Evolutionary conservation across 352 stramenopile species (phyloP).

Genomic region (Globisporangium echinulatum): DNA sequence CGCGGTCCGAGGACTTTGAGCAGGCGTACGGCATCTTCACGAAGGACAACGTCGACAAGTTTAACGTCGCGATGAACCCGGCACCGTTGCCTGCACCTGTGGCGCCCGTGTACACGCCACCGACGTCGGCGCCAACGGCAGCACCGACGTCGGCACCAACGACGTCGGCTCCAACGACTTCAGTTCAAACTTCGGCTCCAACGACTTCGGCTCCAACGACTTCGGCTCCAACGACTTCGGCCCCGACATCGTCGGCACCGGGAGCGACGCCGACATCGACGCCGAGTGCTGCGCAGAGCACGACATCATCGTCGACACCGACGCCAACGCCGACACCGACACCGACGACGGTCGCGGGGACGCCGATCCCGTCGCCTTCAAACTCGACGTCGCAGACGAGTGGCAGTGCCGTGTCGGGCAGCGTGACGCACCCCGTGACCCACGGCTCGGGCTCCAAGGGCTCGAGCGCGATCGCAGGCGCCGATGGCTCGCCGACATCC

Average conservation of each 20-base stretch:
- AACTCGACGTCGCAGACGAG: conserved; percentile 3
- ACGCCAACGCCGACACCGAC: conserved; percentile 4
- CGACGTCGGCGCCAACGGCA: neutral
- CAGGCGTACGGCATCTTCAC: conserved; percentile 46
- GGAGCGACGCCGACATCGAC: conserved; percentile 6
- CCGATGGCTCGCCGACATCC: neutral
- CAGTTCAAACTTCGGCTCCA: neutral
- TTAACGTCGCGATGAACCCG: conserved; percentile 18
- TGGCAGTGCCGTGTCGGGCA: conserved; percentile 24
- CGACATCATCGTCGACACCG: conserved; percentile 6
- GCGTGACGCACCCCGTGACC: conserved; percentile 18
- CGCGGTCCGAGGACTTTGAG: conserved; percentile 36
- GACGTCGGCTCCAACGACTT: conserved; percentile 11
- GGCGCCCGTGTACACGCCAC: neutral
- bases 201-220: neutral
- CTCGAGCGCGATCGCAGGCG: conserved; percentile 26
- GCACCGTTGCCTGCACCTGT: neutral
- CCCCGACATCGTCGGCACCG: neutral
- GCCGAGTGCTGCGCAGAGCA: neutral
- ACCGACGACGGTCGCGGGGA: neutral
- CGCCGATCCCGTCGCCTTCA: neutral
- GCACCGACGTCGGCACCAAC: neutral
- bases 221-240: neutral
- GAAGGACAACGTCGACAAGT: conserved; percentile 43
- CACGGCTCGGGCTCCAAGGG: conserved; percentile 33